phyloP scores from a whole-genome alignment of 371 early-diverging fungal species.

The Mortierella sp. region DNA sequence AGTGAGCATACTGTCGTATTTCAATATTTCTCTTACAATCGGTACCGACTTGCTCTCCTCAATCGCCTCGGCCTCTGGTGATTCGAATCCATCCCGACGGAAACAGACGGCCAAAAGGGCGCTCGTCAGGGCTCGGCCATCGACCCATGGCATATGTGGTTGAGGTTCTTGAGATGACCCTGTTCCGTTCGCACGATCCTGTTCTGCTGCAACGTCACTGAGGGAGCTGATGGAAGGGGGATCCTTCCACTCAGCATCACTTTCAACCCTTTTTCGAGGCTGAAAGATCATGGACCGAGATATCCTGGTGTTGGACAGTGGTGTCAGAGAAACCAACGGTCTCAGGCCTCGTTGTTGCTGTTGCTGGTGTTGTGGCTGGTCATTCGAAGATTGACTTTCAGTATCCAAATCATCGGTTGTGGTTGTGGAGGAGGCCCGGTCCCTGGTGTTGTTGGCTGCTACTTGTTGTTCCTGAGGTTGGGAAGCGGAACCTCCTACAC shows the following conservation, averaged over 20 bases:
- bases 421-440: no score
- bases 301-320: background rate
- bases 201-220: background rate
- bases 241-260: slow-evolving; percentile 5
- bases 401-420: no score
- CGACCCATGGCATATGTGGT: slow-evolving; percentile 49
- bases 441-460: no score
- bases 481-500: no score
- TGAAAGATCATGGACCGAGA: slow-evolving; percentile 20
- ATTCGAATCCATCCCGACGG: slow-evolving; percentile 40
- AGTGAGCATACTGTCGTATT: slow-evolving; percentile 51
- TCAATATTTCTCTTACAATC: slow-evolving; percentile 34
- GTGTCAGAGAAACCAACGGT: background rate
- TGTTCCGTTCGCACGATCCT: slow-evolving; percentile 1
- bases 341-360: no score
- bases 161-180: background rate
- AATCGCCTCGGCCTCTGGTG: slow-evolving; percentile 24
- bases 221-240: background rate
- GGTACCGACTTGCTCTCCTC: slow-evolving; percentile 40
- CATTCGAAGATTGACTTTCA: no score
- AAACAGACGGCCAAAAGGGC: slow-evolving; percentile 50
- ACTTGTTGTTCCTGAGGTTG: no score
- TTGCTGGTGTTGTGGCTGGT: no score
- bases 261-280: slow-evolving; percentile 18
- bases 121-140: slow-evolving; percentile 47